These are phyloP conservation scores for Nicotiana sylvestris DNA, from an alignment of 257 asterid species.

Conservation along the genomic window DNA sequence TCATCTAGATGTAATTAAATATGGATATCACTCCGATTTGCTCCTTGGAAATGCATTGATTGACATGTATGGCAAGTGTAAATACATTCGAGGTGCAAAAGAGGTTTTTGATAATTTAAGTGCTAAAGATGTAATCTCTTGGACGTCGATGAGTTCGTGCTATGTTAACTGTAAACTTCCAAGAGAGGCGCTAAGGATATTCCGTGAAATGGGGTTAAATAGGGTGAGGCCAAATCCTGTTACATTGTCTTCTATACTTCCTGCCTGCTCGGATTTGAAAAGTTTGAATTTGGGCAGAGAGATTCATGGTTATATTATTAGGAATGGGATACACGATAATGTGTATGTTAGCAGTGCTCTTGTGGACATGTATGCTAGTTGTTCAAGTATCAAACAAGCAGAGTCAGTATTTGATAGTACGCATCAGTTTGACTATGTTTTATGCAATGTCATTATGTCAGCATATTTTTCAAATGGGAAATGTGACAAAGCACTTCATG, in stretches of 20 bases:
- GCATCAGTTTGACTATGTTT: constrained; percentile 41
- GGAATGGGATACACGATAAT: constrained; percentile 50
- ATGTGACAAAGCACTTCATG: constrained; percentile 42
- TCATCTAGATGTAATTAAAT: constrained; percentile 43
- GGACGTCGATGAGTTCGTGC: constrained; percentile 73
- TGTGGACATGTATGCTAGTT: constrained; percentile 65
- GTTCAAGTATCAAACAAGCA: constrained; percentile 52
- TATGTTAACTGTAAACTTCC: constrained; percentile 53
- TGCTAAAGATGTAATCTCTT: constrained; percentile 59
- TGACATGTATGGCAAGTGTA: constrained; percentile 71
- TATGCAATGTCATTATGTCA: constrained; percentile 60
- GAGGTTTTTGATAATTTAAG: constrained; percentile 37
- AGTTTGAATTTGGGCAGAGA: constrained; percentile 41
- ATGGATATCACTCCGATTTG: constrained; percentile 42
- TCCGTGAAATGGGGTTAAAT: constrained; percentile 48
- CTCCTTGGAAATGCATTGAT: constrained; percentile 59
- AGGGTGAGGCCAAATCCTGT: constrained; percentile 46
- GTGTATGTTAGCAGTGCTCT: constrained; percentile 59
- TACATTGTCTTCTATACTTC: constrained; percentile 60
- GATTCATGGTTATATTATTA: constrained; percentile 54
- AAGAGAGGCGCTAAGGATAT: constrained; percentile 30
- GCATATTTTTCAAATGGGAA: constrained; percentile 57
- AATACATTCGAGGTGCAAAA: constrained; percentile 48
- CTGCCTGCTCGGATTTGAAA: constrained; percentile 68
- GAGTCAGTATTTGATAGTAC: constrained; percentile 40